Conservation (phyloP, 805 yeast genomes). For the Spathaspora arborariae region DNA sequence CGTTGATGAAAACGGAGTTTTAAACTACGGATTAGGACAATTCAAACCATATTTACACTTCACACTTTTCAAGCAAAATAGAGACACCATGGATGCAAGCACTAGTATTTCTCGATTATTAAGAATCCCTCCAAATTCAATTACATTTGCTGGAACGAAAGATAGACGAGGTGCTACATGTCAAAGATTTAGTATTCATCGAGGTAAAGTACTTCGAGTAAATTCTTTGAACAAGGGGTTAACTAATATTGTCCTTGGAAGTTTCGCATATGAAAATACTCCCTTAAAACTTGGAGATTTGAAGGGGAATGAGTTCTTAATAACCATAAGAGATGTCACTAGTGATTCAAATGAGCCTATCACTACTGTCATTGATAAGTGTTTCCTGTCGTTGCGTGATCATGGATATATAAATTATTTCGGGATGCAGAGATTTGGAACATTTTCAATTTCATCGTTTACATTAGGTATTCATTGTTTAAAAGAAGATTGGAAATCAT, state of each 20-base stretch:
- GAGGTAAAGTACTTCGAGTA: conserved; percentile 69
- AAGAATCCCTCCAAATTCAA: conserved; percentile 63
- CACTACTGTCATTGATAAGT: conserved; percentile 41
- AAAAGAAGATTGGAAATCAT: conserved; percentile 72
- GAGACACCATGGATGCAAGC: conserved; percentile 96
- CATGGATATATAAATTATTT: conserved; percentile 89
- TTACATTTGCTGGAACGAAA: conserved; percentile 91
- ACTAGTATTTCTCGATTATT: conserved; percentile 67
- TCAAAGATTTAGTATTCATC: conserved; percentile 69
- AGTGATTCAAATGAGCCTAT: conserved; percentile 29
- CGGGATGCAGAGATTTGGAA: conserved; percentile 99
- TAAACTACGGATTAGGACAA: conserved; percentile 73
- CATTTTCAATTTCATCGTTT: conserved; percentile 91
- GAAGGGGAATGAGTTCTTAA: conserved; percentile 82
- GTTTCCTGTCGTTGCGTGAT: conserved; percentile 54
- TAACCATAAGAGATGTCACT: conserved; percentile 74
- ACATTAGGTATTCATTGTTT: conserved; percentile 71
- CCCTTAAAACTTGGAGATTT: conserved; percentile 77
- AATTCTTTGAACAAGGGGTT: conserved; percentile 59
- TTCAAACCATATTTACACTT: conserved; percentile 67
- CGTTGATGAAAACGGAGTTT: conserved; percentile 47
- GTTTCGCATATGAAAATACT: conserved; percentile 61
- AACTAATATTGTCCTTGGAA: conserved; percentile 71
- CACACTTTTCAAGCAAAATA: conserved; percentile 85
- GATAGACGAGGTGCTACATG: conserved; percentile 96